phyloP scores from a whole-genome alignment of 495 filamentous ascomycete genomes.

The Xylaria scruposa region DNA sequence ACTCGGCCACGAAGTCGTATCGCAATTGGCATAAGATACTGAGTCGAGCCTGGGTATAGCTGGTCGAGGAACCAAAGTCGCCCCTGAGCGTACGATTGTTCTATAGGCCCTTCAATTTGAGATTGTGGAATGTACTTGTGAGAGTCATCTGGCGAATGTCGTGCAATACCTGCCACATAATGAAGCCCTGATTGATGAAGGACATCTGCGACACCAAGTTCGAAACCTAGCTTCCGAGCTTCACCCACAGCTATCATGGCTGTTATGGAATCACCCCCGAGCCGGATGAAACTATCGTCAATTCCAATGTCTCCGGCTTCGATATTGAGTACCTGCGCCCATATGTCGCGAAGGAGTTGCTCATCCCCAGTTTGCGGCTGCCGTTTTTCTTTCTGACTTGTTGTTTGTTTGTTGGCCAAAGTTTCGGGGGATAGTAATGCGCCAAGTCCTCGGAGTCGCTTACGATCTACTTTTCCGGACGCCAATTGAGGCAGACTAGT shows the following conservation, averaged over 20 bases:
- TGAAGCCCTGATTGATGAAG: conserved; percentile 2
- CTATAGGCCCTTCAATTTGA: not conserved
- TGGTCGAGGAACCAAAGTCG: conserved; percentile 20
- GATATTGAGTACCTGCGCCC: not conserved
- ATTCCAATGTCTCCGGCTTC: not conserved
- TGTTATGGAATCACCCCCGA: conserved; percentile 42
- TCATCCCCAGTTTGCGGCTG: not conserved
- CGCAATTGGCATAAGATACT: conserved; percentile 24
- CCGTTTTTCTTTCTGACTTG: not conserved
- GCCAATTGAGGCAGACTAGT: not conserved
- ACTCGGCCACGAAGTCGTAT: conserved; percentile 19
- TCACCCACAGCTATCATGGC: conserved; percentile 34
- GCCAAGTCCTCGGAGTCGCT: conserved; percentile 29
- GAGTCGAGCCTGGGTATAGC: conserved; percentile 20
- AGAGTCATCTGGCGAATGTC: not conserved
- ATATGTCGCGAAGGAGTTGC: not conserved
- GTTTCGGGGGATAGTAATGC: not conserved
- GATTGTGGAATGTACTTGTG: not conserved
- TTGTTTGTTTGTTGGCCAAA: not conserved
- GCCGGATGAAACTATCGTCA: not conserved
- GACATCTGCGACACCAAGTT: conserved; percentile 4
- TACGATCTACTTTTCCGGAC: conserved; percentile 1
- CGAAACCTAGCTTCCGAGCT: conserved; percentile 5
- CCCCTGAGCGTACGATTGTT: conserved; percentile 1
- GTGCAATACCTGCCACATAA: not conserved